Conservation (phyloP, 2,329 filamentous ascomycete genomes). For the Triangularia verruculosa region DNA sequence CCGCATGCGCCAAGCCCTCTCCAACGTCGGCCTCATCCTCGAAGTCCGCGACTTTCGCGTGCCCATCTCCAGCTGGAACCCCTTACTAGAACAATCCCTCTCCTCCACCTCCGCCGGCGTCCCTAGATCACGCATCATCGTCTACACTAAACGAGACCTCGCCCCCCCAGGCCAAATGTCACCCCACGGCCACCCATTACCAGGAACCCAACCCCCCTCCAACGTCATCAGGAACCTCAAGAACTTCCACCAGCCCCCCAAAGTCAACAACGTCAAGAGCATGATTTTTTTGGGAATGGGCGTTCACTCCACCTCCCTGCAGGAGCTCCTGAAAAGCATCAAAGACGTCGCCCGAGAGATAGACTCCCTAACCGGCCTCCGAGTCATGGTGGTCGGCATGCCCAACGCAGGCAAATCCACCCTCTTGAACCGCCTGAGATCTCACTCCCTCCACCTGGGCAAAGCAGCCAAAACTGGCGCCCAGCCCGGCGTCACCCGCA, state of each 20-base stretch:
- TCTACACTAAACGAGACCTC: constrained; percentile 89
- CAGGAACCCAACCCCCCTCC: constrained; percentile 61
- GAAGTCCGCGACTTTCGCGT: constrained; percentile 94
- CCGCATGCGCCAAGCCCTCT: constrained; percentile 78
- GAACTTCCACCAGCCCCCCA: constrained; percentile 40
- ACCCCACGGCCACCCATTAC: constrained; percentile 90
- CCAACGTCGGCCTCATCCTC: constrained; percentile 80
- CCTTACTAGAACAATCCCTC: constrained; percentile 76
- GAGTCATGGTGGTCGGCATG: constrained; percentile 91
- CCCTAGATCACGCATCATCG: constrained; percentile 69
- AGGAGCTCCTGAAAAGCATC: constrained; percentile 45
- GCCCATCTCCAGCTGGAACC: constrained; percentile 85
- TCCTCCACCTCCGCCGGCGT: constrained; percentile 70
- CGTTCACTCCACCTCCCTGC: constrained; percentile 29
- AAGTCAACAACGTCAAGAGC: constrained; percentile 33
- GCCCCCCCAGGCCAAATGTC: constrained; percentile 57
- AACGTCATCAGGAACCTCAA: constrained; percentile 28
- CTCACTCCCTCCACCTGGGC: constrained; percentile 53
- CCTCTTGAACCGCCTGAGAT: constrained; percentile 82
- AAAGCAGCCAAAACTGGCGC: constrained; percentile 82
- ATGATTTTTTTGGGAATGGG: constrained; percentile 33
- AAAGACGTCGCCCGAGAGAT: constrained; percentile 46
- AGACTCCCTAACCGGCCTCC: constrained; percentile 72
- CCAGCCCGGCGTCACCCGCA: constrained; percentile 86
- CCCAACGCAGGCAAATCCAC: constrained; percentile 96